Conservation (phyloP, 306 rosid species). For the Inga leiocalycina region DNA sequence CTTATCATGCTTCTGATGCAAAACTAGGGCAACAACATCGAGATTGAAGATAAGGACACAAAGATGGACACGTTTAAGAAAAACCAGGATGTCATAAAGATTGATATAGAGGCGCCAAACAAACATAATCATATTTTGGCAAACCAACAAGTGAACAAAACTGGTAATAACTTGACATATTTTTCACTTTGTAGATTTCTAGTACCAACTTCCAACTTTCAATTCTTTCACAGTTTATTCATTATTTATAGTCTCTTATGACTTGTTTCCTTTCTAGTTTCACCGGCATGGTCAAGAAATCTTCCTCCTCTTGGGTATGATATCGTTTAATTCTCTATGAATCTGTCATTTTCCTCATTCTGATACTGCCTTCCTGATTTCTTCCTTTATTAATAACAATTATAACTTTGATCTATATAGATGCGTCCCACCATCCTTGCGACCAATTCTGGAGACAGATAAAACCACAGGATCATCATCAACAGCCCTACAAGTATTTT, state of each 20-base stretch:
- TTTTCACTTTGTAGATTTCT: not conserved
- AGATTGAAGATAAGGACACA: slow-evolving; percentile 46
- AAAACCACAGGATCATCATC: slow-evolving; percentile 35
- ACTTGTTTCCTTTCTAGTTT: slow-evolving; percentile 34
- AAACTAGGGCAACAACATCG: slow-evolving; percentile 38
- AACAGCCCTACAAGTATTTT: slow-evolving; percentile 46
- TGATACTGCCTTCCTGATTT: slow-evolving; percentile 18
- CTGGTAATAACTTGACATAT: slow-evolving; percentile 42
- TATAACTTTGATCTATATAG: slow-evolving; percentile 36
- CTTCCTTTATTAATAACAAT: slow-evolving; percentile 28
- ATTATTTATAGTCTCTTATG: slow-evolving; percentile 26
- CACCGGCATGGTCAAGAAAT: slow-evolving; percentile 46
- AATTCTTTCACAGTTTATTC: slow-evolving; percentile 26
- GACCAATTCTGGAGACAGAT: slow-evolving; percentile 37
- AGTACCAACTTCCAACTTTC: slow-evolving; percentile 21
- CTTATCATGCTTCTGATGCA: slow-evolving; percentile 33
- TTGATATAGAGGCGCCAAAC: slow-evolving; percentile 45
- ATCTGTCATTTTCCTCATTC: slow-evolving; percentile 28
- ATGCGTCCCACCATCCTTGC: slow-evolving; percentile 41
- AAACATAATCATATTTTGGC: slow-evolving; percentile 31
- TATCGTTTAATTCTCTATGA: slow-evolving; percentile 32
- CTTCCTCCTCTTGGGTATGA: slow-evolving; percentile 52
- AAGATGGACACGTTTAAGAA: slow-evolving; percentile 34
- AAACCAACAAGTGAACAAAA: slow-evolving; percentile 41
- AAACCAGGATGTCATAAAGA: slow-evolving; percentile 42